A percentile compares a stretch with the other conserved stretches of the same genome.
Conservation (phyloP, 1,284 basidiomycete genomes). For the Ustilago loliicola region DNA sequence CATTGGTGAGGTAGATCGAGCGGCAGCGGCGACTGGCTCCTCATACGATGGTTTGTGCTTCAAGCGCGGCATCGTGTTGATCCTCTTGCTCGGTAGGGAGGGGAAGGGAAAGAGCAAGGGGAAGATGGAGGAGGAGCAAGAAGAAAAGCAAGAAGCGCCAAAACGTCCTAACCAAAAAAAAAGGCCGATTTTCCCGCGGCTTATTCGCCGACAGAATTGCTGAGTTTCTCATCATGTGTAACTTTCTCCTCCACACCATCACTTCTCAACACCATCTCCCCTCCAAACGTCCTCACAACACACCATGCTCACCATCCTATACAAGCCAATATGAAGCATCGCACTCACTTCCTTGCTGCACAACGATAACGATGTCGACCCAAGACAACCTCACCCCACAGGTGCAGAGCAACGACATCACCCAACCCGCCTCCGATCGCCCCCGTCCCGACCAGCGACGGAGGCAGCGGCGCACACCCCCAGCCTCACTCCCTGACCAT, state of each 20-base stretch:
- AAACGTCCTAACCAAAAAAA: not conserved
- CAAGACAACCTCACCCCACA: not conserved
- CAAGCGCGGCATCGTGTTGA: too few relatives aligned
- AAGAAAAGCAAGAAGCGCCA: constrained; percentile 17
- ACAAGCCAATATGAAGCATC: too few relatives aligned
- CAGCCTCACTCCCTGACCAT: constrained; percentile 43
- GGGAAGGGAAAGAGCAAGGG: not conserved
- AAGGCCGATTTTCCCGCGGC: constrained; percentile 16
- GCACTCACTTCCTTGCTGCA: too few relatives aligned
- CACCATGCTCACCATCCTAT: not conserved
- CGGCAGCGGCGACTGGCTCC: not conserved
- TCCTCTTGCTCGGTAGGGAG: not conserved
- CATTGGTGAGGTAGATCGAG: not conserved
- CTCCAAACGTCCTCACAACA: not conserved
- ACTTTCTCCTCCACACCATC: constrained; percentile 8
- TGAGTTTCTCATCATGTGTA: not conserved
- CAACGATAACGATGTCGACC: too few relatives aligned
- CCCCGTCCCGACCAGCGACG: not conserved
- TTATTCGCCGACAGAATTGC: constrained; percentile 7
- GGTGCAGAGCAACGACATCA: not conserved
- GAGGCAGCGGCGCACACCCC: constrained; percentile 9
- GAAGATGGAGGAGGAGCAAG: not conserved
- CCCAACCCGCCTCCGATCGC: too few relatives aligned
- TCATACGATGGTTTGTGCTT: too few relatives aligned
- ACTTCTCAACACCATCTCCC: not conserved